A percentile compares a stretch with the other conserved stretches of the same genome.
Evolutionary conservation across 2,329 filamentous ascomycete species (phyloP).

Genomic region (Neofusicoccum parvum): DNA sequence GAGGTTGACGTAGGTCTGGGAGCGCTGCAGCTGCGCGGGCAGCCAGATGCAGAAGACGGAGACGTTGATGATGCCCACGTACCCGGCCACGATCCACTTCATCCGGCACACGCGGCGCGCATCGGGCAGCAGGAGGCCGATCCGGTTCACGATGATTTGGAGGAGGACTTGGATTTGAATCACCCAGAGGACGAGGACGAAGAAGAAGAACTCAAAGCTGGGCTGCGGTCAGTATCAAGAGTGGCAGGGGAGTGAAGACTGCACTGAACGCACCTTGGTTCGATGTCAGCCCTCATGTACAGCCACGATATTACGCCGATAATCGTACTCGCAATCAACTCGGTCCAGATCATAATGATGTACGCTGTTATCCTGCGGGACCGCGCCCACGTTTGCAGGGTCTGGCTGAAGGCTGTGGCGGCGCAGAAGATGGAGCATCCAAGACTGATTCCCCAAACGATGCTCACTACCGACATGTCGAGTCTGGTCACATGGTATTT

Average conservation of each 20-base stretch:
- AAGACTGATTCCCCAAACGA: conserved; percentile 9
- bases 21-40: conserved; percentile 32
- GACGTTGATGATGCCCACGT: conserved; percentile 33
- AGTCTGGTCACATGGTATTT: background rate
- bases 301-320: conserved; percentile 47
- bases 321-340: conserved; percentile 43
- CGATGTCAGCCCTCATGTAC: conserved; percentile 41
- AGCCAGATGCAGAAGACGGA: conserved; percentile 35
- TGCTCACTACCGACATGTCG: conserved; percentile 4
- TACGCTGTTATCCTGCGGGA: conserved; percentile 29
- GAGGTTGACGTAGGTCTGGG: conserved; percentile 26
- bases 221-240: background rate
- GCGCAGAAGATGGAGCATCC: conserved; percentile 3
- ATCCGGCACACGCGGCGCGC: conserved; percentile 25
- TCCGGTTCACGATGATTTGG: conserved; percentile 35
- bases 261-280: conserved; percentile 30
- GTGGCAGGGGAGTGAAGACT: background rate
- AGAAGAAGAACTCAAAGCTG: conserved; percentile 25
- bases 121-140: conserved; percentile 30
- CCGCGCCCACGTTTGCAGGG: background rate
- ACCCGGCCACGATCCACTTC: conserved; percentile 24
- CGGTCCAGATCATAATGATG: conserved; percentile 50
- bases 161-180: conserved; percentile 40
- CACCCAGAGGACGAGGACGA: conserved; percentile 42
- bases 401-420: background rate